phyloP scores from a whole-genome alignment of 2,329 filamentous ascomycete species.

The Alternaria brassicicola region DNA sequence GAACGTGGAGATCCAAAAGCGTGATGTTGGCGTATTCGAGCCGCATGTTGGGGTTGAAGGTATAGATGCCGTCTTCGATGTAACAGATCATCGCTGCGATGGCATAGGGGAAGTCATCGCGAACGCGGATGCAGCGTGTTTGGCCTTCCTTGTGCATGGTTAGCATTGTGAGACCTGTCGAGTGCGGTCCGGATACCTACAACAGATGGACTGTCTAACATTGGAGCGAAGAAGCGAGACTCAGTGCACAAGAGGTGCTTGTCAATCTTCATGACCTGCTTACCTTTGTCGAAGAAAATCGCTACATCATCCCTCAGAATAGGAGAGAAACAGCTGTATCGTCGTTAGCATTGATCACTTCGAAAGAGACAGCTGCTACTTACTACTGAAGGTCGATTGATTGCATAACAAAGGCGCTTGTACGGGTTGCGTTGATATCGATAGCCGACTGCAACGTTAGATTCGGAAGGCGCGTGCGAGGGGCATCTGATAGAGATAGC shows the following conservation, averaged over 20 bases:
- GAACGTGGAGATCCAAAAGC: conserved; percentile 33
- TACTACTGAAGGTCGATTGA: conserved; percentile 13
- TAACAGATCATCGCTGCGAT: conserved; percentile 28
- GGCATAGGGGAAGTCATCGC: conserved; percentile 29
- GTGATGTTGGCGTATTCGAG: conserved; percentile 22
- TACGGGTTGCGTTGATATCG: conserved; percentile 1
- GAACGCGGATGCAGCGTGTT: conserved; percentile 23
- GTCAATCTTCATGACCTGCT: conserved; percentile 20
- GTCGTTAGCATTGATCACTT: background rate
- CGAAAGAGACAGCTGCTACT: background rate
- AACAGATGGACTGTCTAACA: conserved; percentile 17
- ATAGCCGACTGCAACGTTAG: background rate
- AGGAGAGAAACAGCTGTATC: conserved; percentile 11
- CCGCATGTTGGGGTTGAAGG: conserved; percentile 15
- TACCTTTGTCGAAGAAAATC: conserved; percentile 25
- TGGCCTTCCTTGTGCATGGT: conserved; percentile 1
- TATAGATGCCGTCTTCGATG: conserved; percentile 26
- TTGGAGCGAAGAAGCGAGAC: conserved; percentile 22
- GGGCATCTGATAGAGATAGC: conserved; percentile 17
- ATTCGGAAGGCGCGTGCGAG: background rate
- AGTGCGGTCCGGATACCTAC: conserved; percentile 1
- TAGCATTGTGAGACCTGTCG: background rate
- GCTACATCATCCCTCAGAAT: conserved; percentile 21
- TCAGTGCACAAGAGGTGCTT: conserved; percentile 21
- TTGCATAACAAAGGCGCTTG: conserved; percentile 11